Conservation (phyloP, 2,329 filamentous ascomycete species). For the Orbilia oligospora region DNA sequence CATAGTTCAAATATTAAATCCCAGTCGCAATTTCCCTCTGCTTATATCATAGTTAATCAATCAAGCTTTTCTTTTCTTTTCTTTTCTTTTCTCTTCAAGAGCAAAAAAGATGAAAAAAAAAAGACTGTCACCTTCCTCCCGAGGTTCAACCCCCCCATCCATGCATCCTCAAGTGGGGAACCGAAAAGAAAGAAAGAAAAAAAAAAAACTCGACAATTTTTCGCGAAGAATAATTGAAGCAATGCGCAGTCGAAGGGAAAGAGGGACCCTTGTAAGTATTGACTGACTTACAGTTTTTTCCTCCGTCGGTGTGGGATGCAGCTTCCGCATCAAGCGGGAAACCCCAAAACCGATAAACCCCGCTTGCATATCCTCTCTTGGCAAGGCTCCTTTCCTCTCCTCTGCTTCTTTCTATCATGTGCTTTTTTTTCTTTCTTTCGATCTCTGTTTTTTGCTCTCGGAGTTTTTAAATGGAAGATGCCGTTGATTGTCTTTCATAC, state of each 20-base stretch:
- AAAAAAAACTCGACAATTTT: not conserved
- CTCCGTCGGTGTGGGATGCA: not conserved
- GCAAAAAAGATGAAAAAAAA: no score
- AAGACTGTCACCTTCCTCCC: conserved; percentile 3
- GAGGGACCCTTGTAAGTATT: conserved; percentile 7
- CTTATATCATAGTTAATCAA: not conserved
- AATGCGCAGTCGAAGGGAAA: no score
- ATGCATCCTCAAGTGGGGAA: conserved; percentile 6
- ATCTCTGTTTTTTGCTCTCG: not conserved
- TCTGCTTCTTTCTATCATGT: conserved; percentile 10
- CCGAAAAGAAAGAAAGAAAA: not conserved
- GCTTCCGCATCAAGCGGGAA: conserved; percentile 20
- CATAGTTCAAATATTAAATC: not conserved
- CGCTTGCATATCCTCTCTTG: conserved; percentile 14
- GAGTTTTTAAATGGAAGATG: not conserved
- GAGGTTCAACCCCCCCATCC: conserved; percentile 2
- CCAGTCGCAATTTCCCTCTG: not conserved
- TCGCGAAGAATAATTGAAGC: conserved; percentile 4
- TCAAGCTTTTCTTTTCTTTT: conserved; percentile 10
- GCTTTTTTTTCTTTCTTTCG: not conserved
- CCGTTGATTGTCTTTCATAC: not conserved
- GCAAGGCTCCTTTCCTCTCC: not conserved
- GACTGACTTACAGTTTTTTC: no score
- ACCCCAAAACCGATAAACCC: conserved; percentile 6
- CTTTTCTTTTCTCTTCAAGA: no score